Percentiles rank a stretch among this genome's conserved stretches.
Evolutionary conservation across 495 filamentous ascomycete species (phyloP).

Genomic region (Penicillium antarcticum): DNA sequence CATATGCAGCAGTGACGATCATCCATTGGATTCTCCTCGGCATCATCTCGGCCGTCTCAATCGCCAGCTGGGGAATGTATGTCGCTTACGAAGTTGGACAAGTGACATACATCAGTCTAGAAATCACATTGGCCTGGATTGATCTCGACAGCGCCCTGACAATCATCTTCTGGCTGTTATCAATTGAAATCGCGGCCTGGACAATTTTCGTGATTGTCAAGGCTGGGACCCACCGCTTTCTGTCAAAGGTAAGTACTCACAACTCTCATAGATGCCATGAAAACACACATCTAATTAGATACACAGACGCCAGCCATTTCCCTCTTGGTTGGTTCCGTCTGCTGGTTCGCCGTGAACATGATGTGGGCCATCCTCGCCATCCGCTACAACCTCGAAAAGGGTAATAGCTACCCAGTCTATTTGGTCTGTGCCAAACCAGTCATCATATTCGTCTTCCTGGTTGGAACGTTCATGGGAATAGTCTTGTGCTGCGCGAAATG

Average conservation of each 20-base stretch:
- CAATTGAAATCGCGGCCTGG: constrained; percentile 22
- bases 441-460: constrained; percentile 16
- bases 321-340: constrained; percentile 11
- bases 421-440: constrained; percentile 1
- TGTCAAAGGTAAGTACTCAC: constrained; percentile 14
- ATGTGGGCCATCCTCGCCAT: constrained; percentile 16
- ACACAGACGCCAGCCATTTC: constrained; percentile 11
- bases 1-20: constrained; percentile 8
- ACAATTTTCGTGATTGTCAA: constrained; percentile 17
- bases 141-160: constrained; percentile 1
- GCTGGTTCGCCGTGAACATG: constrained; percentile 19
- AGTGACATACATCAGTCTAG: background rate
- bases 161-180: constrained; percentile 17
- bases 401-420: constrained; percentile 3
- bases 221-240: constrained; percentile 16
- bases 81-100: constrained; percentile 3
- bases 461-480: constrained; percentile 23
- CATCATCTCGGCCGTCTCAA: constrained; percentile 8
- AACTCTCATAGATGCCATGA: no score
- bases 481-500: constrained; percentile 19
- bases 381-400: constrained; percentile 7
- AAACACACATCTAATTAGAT: background rate
- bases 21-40: constrained; percentile 20
- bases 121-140: no score
- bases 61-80: constrained; percentile 15